Conservation (phyloP, 169 alveolate species). For the Plasmodium sp. region DNA sequence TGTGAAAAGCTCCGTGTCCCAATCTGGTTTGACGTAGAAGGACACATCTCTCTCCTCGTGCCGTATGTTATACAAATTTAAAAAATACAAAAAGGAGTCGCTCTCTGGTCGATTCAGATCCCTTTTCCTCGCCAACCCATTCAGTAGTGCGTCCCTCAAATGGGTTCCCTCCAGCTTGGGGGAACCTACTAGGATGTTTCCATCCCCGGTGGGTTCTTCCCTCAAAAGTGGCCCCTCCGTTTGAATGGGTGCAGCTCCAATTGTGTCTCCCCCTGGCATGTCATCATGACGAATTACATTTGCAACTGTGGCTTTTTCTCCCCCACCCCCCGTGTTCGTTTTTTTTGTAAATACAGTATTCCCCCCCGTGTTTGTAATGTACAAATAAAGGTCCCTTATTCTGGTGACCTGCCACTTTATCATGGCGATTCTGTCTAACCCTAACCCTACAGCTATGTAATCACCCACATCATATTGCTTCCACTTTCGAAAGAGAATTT, state of each 20-base stretch:
- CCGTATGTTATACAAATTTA: conserved; percentile 62
- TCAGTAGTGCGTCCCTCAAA: conserved; percentile 1
- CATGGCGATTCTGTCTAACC: conserved; percentile 71
- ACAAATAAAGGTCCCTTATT: conserved; percentile 65
- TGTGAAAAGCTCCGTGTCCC: conserved; percentile 38
- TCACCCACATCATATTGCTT: conserved; percentile 55
- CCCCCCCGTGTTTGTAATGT: conserved; percentile 24
- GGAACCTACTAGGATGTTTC: conserved; percentile 21
- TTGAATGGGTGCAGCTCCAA: neutral
- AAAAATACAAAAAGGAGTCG: conserved; percentile 14
- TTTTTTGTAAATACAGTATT: neutral
- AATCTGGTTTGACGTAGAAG: conserved; percentile 32
- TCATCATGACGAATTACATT: neutral
- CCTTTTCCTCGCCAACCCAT: neutral
- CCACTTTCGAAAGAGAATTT: conserved; percentile 41
- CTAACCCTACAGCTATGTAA: conserved; percentile 70
- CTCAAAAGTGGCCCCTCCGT: neutral
- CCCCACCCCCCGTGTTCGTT: neutral
- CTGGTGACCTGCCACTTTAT: conserved; percentile 25
- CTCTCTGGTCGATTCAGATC: neutral
- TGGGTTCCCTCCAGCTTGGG: conserved; percentile 49
- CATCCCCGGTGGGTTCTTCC: neutral
- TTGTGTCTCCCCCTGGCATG: neutral
- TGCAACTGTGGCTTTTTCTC: neutral
- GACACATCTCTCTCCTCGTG: conserved; percentile 61